Evolutionary conservation across 805 yeast genomes (phyloP).

Genomic region (Candida glaebosa): DNA sequence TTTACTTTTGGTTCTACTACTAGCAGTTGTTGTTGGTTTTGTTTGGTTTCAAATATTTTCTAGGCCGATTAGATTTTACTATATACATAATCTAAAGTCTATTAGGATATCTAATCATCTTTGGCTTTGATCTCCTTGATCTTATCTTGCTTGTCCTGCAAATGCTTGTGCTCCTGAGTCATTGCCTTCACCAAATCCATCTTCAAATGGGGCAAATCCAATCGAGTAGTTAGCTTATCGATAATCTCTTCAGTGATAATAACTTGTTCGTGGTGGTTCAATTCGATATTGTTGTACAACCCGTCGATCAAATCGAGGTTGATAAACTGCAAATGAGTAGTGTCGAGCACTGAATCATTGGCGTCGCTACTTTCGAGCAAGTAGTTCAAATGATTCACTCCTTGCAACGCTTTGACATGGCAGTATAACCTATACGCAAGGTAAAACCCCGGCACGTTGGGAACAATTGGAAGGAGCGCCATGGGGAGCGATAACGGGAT

Average conservation of each 20-base stretch:
- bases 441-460: conserved; percentile 91
- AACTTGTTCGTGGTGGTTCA: conserved; percentile 26
- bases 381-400: conserved; percentile 64
- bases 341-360: conserved; percentile 10
- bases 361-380: conserved; percentile 37
- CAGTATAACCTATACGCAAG: conserved; percentile 79
- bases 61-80: no score
- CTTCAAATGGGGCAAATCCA: conserved; percentile 44
- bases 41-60: no score
- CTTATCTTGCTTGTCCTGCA: no score
- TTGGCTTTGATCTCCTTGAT: no score
- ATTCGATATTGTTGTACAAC: conserved; percentile 11
- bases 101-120: background rate
- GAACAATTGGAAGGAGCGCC: conserved; percentile 78
- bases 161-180: conserved; percentile 45
- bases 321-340: conserved; percentile 22
- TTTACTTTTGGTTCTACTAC: no score
- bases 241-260: conserved; percentile 46
- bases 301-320: conserved; percentile 14
- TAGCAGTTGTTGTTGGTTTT: no score
- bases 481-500: conserved; percentile 80
- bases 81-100: no score
- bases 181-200: conserved; percentile 49
- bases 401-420: conserved; percentile 73
- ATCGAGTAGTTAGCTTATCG: conserved; percentile 39